Percentiles rank a stretch among this genome's conserved stretches.
Conservation (phyloP, 768 basidiomycete species). For the Lanmaoa pseudosensibilis region DNA sequence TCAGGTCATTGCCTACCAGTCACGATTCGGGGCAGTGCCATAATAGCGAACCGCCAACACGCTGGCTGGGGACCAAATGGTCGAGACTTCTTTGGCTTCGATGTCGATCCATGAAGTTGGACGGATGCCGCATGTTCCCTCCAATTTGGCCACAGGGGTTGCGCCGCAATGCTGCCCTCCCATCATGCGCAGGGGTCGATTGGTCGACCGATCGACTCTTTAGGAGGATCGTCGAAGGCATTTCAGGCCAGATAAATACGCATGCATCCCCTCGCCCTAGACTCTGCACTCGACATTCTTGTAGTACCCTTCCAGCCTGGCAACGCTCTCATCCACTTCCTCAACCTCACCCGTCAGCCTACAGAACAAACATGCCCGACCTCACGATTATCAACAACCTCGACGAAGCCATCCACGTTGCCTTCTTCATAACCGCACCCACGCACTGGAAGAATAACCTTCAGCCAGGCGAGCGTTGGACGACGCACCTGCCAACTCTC, state of each 20-base stretch:
- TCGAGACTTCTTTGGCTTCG: no score
- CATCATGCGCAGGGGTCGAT: no score
- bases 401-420: constrained; percentile 19
- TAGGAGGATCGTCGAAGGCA: no score
- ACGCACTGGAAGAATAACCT: constrained; percentile 20
- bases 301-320: background rate
- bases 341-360: background rate
- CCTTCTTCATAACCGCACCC: constrained; percentile 16
- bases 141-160: background rate
- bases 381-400: constrained; percentile 16
- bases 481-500: constrained; percentile 7
- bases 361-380: constrained; percentile 12
- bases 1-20: no score
- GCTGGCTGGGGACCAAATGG: background rate
- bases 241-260: background rate
- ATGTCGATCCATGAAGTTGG: no score
- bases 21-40: background rate
- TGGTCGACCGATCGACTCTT: no score
- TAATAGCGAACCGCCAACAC: background rate
- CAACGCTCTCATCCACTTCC: background rate
- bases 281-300: background rate
- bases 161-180: no score
- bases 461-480: constrained; percentile 21
- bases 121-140: background rate
- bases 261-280: background rate